These are phyloP conservation scores for Aspergillus terreus DNA, from an alignment of 2,329 filamentous ascomycete genomes.

Conservation along the genomic window DNA sequence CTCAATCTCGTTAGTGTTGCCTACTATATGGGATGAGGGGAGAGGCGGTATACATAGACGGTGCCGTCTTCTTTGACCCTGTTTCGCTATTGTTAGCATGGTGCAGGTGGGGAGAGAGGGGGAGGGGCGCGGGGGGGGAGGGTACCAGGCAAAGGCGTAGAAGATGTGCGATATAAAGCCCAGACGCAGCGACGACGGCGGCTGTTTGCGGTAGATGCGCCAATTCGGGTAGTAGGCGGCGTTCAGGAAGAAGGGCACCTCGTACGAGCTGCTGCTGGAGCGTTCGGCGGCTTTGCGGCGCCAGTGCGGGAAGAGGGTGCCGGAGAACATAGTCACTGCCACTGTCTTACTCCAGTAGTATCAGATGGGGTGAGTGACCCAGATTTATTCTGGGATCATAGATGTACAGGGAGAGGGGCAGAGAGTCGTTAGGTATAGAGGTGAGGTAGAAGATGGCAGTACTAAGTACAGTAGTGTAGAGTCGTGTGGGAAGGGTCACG, in stretches of 20 bases:
- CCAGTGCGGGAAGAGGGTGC: slow-evolving; percentile 23
- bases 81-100: not conserved
- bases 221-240: slow-evolving; percentile 83
- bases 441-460: no score
- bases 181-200: slow-evolving; percentile 70
- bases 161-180: slow-evolving; percentile 76
- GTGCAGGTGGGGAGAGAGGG: no score
- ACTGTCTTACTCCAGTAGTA: no score
- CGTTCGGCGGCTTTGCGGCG: slow-evolving; percentile 22
- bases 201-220: slow-evolving; percentile 68
- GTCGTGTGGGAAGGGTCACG: no score
- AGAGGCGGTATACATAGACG: slow-evolving; percentile 70
- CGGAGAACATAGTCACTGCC: slow-evolving; percentile 15
- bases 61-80: slow-evolving; percentile 66
- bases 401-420: no score
- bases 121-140: slow-evolving; percentile 3
- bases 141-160: slow-evolving; percentile 70
- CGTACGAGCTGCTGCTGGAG: slow-evolving; percentile 25
- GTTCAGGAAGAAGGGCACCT: slow-evolving; percentile 53
- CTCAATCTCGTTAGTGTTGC: not conserved
- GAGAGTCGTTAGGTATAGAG: no score
- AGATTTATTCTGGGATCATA: no score
- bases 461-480: no score
- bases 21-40: slow-evolving; percentile 14
- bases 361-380: no score